Base-by-base conservation (phyloP, 805 yeast genomes). In the Zygosaccharomyces kombuchaensis region DNA sequence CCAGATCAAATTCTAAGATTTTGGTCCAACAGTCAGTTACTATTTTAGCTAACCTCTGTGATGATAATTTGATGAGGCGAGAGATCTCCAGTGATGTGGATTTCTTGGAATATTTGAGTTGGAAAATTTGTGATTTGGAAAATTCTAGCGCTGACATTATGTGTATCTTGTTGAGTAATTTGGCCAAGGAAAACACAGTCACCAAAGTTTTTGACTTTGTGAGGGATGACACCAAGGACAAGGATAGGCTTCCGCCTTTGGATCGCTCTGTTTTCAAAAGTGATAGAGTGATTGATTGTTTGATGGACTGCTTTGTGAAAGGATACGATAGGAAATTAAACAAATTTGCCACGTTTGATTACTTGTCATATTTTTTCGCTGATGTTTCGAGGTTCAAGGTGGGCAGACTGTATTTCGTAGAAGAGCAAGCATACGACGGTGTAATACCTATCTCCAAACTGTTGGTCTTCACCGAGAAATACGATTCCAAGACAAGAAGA, bases 241-340 rank as follows among this genome's bases (percentile, higher is more conserved):
- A 52, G 4, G 26, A 42, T 5, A 27, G 37, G 9, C 37, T 51
- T n/a, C 44, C 71, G 56, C 48, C 64, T 21, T 59, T 66, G 12
- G 75, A 76, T 35, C 72, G 70, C 41, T 68, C 67, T 2, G 60
- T 76, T 6, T 87, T 86, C 70, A 77, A 73, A 62, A 80, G 85
- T 51, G 57, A 54, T 9, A 73, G 69, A 19, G 82, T 80, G 5
- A 73, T 88, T 67, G 96, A 87, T 57, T 84, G 90, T 63, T 71
- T 90, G 26, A 79, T 90, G 81, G 96, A 87, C 66, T 81, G 90
- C 59, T 89, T 88, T 61, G 96, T 89, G 34, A 85, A 85, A 59
- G 96, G 96, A 6, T 73, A 76, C 37, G 89, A 84, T 57, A 73
- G 87, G 60, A 65, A 78, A 12, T 71, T 88, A 48, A 88, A 87